A percentile compares a stretch with the other conserved stretches of the same genome.
Evolutionary conservation across 352 stramenopile genomes (phyloP).

Genomic region (Pythium sp.): DNA sequence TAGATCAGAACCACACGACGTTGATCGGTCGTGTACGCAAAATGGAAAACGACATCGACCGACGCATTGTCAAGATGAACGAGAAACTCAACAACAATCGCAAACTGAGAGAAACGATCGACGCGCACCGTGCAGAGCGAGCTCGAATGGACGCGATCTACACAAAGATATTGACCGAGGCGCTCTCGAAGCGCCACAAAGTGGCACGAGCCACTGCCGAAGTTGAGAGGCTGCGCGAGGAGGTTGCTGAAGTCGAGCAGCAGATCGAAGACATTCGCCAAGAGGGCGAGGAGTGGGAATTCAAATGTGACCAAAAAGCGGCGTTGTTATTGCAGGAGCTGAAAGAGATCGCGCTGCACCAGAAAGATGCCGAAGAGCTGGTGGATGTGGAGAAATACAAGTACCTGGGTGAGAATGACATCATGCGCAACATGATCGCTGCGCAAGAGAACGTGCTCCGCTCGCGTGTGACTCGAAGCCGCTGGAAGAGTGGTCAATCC

Average conservation of each 20-base stretch:
- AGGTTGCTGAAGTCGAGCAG: conserved; percentile 51
- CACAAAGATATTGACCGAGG: conserved; percentile 66
- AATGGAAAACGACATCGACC: conserved; percentile 82
- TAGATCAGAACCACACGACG: conserved; percentile 67
- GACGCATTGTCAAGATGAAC: conserved; percentile 82
- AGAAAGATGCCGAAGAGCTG: conserved; percentile 54
- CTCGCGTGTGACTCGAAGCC: conserved; percentile 50
- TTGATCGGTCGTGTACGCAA: conserved; percentile 67
- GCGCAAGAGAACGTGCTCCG: conserved; percentile 51
- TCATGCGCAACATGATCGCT: conserved; percentile 53
- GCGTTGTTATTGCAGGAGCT: conserved; percentile 60
- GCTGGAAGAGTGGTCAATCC: conserved; percentile 67
- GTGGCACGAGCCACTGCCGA: conserved; percentile 38
- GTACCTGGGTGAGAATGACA: conserved; percentile 67
- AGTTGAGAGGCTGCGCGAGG: conserved; percentile 53
- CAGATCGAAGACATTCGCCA: conserved; percentile 55
- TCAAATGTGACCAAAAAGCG: conserved; percentile 50
- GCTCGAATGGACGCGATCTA: conserved; percentile 73
- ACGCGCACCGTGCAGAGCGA: conserved; percentile 66
- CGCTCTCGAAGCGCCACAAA: conserved; percentile 57
- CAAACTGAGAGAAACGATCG: conserved; percentile 56
- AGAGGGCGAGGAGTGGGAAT: conserved; percentile 63
- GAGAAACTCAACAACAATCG: conserved; percentile 72
- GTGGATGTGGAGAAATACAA: conserved; percentile 60
- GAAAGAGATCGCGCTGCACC: conserved; percentile 58